phyloP scores from a whole-genome alignment of 2,329 filamentous ascomycete genomes.

The Verticillium dahliae region DNA sequence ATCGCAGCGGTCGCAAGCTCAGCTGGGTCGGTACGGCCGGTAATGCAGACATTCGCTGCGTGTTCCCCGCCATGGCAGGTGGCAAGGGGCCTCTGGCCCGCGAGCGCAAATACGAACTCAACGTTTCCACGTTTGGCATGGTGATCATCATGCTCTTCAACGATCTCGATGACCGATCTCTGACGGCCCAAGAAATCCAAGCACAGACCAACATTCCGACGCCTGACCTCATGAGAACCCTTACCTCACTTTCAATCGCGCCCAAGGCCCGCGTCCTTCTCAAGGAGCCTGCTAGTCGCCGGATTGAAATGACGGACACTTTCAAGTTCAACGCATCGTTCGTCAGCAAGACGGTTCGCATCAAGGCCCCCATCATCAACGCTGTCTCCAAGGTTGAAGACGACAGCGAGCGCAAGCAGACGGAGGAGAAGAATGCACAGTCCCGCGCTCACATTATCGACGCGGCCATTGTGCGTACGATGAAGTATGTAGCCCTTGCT shows the following conservation, averaged over 20 bases:
- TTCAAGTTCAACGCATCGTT: constrained; percentile 83
- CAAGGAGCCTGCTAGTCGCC: constrained; percentile 75
- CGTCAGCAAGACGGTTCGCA: constrained; percentile 73
- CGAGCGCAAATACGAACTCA: constrained; percentile 78
- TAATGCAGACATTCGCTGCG: constrained; percentile 77
- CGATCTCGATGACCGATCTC: constrained; percentile 48
- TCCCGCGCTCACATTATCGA: constrained; percentile 66
- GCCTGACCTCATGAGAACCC: constrained; percentile 65
- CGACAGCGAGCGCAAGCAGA: constrained; percentile 59
- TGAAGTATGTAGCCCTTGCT: constrained; percentile 59
- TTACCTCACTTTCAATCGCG: constrained; percentile 76
- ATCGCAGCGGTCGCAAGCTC: constrained; percentile 80
- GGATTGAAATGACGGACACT: constrained; percentile 66
- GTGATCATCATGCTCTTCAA: constrained; percentile 87
- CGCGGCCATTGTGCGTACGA: constrained; percentile 67
- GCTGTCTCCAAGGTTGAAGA: constrained; percentile 81
- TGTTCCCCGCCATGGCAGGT: constrained; percentile 65
- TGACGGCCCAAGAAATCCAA: constrained; percentile 73
- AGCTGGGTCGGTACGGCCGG: constrained; percentile 72
- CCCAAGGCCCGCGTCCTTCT: constrained; percentile 75
- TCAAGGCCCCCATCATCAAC: constrained; percentile 82
- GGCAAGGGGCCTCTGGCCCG: constrained; percentile 56
- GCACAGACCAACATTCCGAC: constrained; percentile 71
- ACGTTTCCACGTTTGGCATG: constrained; percentile 90
- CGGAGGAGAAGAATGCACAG: constrained; percentile 70